phyloP scores from a whole-genome alignment of 2,329 filamentous ascomycete genomes.

The Paraphoma chrysanthemicola region DNA sequence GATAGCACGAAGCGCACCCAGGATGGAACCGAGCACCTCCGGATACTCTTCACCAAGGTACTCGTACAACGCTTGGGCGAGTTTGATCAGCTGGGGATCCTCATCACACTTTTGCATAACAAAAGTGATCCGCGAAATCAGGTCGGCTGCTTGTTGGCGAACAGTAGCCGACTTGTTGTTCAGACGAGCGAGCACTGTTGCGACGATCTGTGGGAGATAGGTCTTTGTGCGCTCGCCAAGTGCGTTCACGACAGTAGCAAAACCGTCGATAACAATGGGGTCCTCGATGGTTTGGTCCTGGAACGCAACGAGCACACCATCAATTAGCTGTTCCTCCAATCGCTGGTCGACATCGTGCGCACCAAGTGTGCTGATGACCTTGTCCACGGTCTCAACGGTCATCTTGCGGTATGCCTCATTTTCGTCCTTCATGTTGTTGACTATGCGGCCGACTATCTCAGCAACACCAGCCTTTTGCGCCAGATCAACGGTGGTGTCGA shows the following conservation, averaged over 20 bases:
- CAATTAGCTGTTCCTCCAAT: constrained; percentile 90
- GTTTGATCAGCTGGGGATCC: constrained; percentile 92
- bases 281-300: constrained; percentile 98
- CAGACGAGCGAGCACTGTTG: constrained; percentile 91
- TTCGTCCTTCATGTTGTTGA: constrained; percentile 96
- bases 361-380: constrained; percentile 89
- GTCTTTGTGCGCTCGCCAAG: constrained; percentile 93
- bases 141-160: constrained; percentile 92
- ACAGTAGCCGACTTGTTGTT: constrained; percentile 99
- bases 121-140: constrained; percentile 96
- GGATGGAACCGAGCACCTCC: constrained; percentile 94
- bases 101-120: constrained; percentile 99
- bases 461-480: constrained; percentile 97
- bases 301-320: constrained; percentile 94
- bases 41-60: constrained; percentile 99
- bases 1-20: constrained; percentile 92
- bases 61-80: constrained; percentile 94
- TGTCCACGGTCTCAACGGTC: constrained; percentile 98
- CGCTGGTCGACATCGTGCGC: constrained; percentile 93
- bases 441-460: constrained; percentile 92
- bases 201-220: constrained; percentile 95
- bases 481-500: constrained; percentile 96
- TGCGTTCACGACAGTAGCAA: constrained; percentile 96
- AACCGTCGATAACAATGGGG: constrained; percentile 94
- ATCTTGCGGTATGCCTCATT: constrained; percentile 98